Conservation (phyloP, 768 basidiomycete species). For the Leucosporidium creatinivorum region DNA sequence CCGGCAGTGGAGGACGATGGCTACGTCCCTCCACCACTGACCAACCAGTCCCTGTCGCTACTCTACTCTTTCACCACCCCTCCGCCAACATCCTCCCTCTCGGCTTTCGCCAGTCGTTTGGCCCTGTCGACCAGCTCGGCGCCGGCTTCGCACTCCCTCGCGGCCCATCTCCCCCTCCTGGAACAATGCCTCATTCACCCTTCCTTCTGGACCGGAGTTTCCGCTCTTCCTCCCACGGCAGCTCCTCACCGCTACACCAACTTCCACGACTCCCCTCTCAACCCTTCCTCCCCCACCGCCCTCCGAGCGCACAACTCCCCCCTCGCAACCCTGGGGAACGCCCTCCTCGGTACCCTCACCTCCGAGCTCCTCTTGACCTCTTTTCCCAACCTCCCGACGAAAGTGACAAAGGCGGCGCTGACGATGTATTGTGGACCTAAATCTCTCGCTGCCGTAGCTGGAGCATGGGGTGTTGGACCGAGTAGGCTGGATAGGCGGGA, state of each 20-base stretch:
- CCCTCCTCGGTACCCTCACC: conserved; percentile 82
- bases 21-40: background rate
- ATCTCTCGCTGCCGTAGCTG: conserved; percentile 76
- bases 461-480: conserved; percentile 45
- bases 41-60: conserved; percentile 16
- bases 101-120: conserved; percentile 28
- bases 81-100: conserved; percentile 27
- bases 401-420: conserved; percentile 81
- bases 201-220: conserved; percentile 19
- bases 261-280: conserved; percentile 47
- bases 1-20: background rate
- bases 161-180: conserved; percentile 20
- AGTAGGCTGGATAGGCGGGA: conserved; percentile 16
- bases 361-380: conserved; percentile 69
- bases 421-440: conserved; percentile 84
- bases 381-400: conserved; percentile 85
- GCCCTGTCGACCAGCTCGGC: conserved; percentile 4
- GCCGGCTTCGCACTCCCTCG: conserved; percentile 3
- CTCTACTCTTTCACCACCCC: conserved; percentile 30
- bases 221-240: background rate
- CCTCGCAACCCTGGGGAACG: conserved; percentile 70
- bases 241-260: conserved; percentile 48
- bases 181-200: conserved; percentile 29
- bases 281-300: conserved; percentile 53
- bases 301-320: conserved; percentile 63